A percentile compares a stretch with the other conserved stretches of the same genome.
Evolutionary conservation across 73 alveolate genomes (phyloP).

Genomic region (Breviolum minutum): DNA sequence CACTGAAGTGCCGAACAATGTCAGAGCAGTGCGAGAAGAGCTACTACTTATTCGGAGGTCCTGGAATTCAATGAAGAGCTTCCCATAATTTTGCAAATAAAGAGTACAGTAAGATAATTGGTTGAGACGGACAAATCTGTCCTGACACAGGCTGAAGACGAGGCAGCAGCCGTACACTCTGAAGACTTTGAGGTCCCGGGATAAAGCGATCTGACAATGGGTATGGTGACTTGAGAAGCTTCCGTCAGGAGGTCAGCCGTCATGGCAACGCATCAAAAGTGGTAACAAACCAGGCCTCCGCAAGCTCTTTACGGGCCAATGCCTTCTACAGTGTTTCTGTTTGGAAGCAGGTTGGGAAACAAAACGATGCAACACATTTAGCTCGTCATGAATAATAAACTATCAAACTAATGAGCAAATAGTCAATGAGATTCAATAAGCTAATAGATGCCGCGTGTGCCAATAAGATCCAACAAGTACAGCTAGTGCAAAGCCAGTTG

Average conservation of each 20-base stretch:
- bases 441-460: no score
- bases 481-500: neutral
- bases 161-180: constrained; percentile 73
- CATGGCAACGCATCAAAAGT: neutral
- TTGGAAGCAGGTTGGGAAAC: no score
- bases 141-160: constrained; percentile 66
- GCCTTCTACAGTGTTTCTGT: constrained; percentile 13
- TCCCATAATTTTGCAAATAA: neutral
- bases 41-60: constrained; percentile 41
- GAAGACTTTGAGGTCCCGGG: constrained; percentile 79
- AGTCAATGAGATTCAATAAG: no score
- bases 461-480: no score
- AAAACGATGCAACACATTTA: no score
- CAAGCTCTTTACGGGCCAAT: constrained; percentile 19
- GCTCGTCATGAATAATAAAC: no score
- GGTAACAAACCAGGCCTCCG: neutral
- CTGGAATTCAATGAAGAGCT: neutral
- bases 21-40: constrained; percentile 16
- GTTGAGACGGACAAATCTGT: neutral
- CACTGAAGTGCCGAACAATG: neutral
- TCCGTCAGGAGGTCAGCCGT: neutral
- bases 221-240: neutral
- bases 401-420: no score
- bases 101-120: neutral
- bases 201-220: constrained; percentile 17